Evolutionary conservation across 2,329 filamentous ascomycete genomes (phyloP).

Genomic region (Xylaria sp.): DNA sequence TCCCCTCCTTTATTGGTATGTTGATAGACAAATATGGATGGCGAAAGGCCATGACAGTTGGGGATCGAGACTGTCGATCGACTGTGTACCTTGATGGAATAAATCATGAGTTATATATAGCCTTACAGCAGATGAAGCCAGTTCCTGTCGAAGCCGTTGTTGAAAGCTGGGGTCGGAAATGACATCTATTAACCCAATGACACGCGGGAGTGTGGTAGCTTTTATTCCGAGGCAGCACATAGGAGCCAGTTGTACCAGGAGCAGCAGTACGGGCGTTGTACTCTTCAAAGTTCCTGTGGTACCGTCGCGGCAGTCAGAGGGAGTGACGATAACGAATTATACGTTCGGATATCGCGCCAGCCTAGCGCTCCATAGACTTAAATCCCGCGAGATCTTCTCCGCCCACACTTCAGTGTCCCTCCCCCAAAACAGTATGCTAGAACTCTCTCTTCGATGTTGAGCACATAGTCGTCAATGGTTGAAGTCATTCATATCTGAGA

Average conservation of each 20-base stretch:
- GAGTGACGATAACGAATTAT: conserved; percentile 3
- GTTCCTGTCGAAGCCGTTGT: background rate
- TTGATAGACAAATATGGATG: background rate
- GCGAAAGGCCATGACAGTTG: background rate
- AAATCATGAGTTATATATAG: background rate
- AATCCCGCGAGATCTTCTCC: conserved; percentile 2
- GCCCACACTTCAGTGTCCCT: conserved; percentile 8
- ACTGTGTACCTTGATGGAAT: background rate
- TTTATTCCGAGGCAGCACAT: conserved; percentile 1
- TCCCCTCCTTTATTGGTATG: background rate
- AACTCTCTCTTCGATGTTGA: background rate
- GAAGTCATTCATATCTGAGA: background rate
- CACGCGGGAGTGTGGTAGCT: background rate
- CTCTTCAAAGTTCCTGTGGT: background rate
- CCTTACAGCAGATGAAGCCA: background rate
- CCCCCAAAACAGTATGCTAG: background rate
- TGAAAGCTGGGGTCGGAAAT: conserved; percentile 7
- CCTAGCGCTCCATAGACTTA: conserved; percentile 5
- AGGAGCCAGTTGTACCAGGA: background rate
- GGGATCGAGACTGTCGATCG: background rate
- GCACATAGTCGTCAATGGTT: background rate
- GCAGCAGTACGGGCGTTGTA: background rate
- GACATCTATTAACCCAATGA: background rate
- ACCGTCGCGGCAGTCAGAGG: background rate
- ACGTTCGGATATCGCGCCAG: conserved; percentile 7